A percentile compares a stretch with the other conserved stretches of the same genome.
phyloP scores from a whole-genome alignment of 306 rosid species.

The Cicer cuneatum region DNA sequence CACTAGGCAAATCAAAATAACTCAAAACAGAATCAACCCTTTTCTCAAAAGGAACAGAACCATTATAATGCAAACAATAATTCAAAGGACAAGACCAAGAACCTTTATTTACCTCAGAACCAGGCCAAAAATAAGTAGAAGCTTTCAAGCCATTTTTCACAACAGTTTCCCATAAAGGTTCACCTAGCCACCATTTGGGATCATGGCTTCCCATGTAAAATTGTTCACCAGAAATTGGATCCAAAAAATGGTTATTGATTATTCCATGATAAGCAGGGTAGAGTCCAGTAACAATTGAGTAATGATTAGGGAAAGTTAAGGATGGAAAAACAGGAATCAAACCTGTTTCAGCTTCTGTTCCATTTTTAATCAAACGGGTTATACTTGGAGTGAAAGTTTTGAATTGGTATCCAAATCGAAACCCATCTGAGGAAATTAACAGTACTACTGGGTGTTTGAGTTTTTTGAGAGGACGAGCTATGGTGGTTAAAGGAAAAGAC shows the following conservation, averaged over 20 bases:
- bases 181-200: conserved; percentile 98
- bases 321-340: conserved; percentile 91
- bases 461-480: conserved; percentile 67
- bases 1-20: conserved; percentile 74
- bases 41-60: conserved; percentile 81
- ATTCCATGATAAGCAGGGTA: conserved; percentile 92
- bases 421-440: conserved; percentile 88
- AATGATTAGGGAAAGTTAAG: conserved; percentile 90
- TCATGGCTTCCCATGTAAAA: conserved; percentile 81
- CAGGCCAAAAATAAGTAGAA: conserved; percentile 92
- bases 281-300: conserved; percentile 93
- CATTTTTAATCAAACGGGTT: conserved; percentile 71
- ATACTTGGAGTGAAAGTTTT: conserved; percentile 74
- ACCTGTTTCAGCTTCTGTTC: conserved; percentile 90
- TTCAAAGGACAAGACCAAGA: conserved; percentile 73
- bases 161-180: conserved; percentile 95
- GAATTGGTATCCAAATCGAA: conserved; percentile 97
- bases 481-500: background rate
- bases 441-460: conserved; percentile 71
- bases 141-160: conserved; percentile 79
- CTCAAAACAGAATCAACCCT: conserved; percentile 70
- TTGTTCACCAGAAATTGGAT: conserved; percentile 69
- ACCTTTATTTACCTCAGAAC: conserved; percentile 96
- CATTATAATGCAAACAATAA: conserved; percentile 64
- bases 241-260: conserved; percentile 79